phyloP scores from a whole-genome alignment of 1,284 basidiomycete genomes.

The Ceratobasidium theobromae region DNA sequence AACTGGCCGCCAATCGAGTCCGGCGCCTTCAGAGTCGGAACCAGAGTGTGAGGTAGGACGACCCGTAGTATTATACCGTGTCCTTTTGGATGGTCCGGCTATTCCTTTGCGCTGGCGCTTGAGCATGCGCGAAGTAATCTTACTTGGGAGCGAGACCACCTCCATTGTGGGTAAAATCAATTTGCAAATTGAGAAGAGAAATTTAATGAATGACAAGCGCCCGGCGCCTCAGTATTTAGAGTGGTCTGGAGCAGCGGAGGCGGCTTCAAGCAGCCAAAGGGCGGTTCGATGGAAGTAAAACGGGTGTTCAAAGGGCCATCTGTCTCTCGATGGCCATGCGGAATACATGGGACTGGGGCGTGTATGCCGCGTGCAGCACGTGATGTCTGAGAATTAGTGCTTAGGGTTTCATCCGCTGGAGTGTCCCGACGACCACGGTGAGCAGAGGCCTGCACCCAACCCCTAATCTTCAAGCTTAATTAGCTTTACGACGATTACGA shows the following conservation, averaged over 20 bases:
- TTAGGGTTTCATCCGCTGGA: slow-evolving; percentile 10
- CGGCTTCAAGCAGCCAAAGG: background rate
- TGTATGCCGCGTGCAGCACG: slow-evolving; percentile 1
- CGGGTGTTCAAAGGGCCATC: too few species aligned
- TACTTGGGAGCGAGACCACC: slow-evolving; percentile 8
- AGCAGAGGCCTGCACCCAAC: background rate
- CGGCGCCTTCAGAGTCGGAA: slow-evolving; percentile 10
- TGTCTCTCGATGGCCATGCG: too few species aligned
- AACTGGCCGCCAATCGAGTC: slow-evolving; percentile 27
- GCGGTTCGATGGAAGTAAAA: too few species aligned
- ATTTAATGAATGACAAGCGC: slow-evolving; percentile 3
- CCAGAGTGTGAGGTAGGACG: background rate
- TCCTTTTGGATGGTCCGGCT: background rate
- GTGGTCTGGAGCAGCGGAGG: background rate
- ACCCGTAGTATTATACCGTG: background rate
- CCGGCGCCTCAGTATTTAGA: background rate
- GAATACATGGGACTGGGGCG: background rate
- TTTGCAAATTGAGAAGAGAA: background rate
- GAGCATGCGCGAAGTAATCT: slow-evolving; percentile 27
- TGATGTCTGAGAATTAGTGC: slow-evolving; percentile 6
- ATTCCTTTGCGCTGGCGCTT: slow-evolving; percentile 28
- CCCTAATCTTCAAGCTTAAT: background rate
- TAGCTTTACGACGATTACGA: slow-evolving; percentile 30
- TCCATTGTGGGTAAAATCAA: slow-evolving; percentile 15
- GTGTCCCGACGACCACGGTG: slow-evolving; percentile 21